These are phyloP conservation scores for Apiospora pterosperma DNA, from an alignment of 2,329 filamentous ascomycete species.

Conservation along the genomic window DNA sequence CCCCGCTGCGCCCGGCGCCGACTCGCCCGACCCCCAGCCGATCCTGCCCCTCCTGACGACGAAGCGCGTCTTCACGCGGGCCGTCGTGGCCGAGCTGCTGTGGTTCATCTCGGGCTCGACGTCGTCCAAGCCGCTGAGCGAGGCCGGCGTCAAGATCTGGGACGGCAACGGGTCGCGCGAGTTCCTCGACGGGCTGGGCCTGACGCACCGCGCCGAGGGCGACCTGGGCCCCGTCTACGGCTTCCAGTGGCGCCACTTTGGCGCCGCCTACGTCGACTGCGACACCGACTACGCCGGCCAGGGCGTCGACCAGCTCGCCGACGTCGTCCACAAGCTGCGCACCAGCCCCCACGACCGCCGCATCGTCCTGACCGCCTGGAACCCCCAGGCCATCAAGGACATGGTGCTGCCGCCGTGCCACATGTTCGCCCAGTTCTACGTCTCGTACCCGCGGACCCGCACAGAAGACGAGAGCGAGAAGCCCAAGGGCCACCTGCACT, in stretches of 20 bases:
- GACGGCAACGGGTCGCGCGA: slow-evolving; percentile 92
- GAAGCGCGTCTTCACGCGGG: slow-evolving; percentile 90
- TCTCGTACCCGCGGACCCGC: slow-evolving; percentile 61
- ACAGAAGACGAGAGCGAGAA: slow-evolving; percentile 1
- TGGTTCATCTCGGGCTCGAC: slow-evolving; percentile 93
- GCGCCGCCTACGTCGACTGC: slow-evolving; percentile 80
- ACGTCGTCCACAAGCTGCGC: slow-evolving; percentile 83
- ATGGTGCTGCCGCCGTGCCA: slow-evolving; percentile 96
- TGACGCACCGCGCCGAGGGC: slow-evolving; percentile 77
- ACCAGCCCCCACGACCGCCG: slow-evolving; percentile 83
- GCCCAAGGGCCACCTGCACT: slow-evolving; percentile 70
- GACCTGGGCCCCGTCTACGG: slow-evolving; percentile 96
- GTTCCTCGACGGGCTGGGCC: slow-evolving; percentile 76
- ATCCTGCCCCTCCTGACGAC: slow-evolving; percentile 93
- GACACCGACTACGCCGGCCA: slow-evolving; percentile 80
- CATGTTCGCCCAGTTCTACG: slow-evolving; percentile 97
- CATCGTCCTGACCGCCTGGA: slow-evolving; percentile 93
- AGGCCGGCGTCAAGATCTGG: slow-evolving; percentile 92
- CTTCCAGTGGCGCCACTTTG: slow-evolving; percentile 99
- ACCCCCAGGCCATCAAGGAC: slow-evolving; percentile 74
- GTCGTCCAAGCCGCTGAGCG: slow-evolving; percentile 71
- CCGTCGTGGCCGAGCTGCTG: slow-evolving; percentile 86
- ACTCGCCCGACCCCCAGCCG: slow-evolving; percentile 22
- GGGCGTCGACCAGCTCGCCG: slow-evolving; percentile 89
- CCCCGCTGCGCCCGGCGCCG: slow-evolving; percentile 46